Conservation (phyloP, 164 flowering plant species). For the Chimonanthus salicifolius region DNA sequence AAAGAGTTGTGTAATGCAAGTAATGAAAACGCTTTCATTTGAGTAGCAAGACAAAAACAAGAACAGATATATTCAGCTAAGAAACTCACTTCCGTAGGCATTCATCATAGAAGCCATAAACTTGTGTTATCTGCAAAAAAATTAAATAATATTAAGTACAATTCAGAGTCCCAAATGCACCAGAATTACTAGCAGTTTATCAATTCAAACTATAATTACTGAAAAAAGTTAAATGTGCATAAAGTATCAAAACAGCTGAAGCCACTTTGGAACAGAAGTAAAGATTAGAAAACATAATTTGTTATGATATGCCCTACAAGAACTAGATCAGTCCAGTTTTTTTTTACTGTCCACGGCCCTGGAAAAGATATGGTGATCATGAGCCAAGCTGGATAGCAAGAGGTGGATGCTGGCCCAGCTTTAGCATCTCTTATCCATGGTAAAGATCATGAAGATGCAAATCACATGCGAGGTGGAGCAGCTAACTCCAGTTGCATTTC, state of each 20-base stretch:
- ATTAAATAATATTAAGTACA: not conserved
- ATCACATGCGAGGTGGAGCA: too few relatives aligned
- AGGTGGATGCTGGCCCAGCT: too few relatives aligned
- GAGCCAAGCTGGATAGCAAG: too few relatives aligned
- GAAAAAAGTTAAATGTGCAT: too few relatives aligned
- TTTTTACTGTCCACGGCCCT: too few relatives aligned
- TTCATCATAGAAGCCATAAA: conserved; percentile 97
- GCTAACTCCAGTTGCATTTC: too few relatives aligned
- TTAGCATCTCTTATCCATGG: too few relatives aligned
- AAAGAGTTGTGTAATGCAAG: not conserved
- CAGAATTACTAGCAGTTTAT: too few relatives aligned
- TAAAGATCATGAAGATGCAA: too few relatives aligned
- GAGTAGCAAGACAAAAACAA: not conserved
- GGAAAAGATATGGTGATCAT: too few relatives aligned
- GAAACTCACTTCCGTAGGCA: conserved; percentile 90
- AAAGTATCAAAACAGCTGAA: too few relatives aligned
- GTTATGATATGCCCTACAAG: not conserved
- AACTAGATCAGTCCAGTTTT: not conserved
- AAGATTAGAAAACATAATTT: not conserved
- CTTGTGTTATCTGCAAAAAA: conserved; percentile 90
- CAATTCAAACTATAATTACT: too few relatives aligned
- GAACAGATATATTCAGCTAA: not conserved
- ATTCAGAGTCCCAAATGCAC: not conserved
- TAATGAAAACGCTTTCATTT: not conserved
- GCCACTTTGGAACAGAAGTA: not conserved